Evolutionary conservation across 371 early-diverging fungal genomes (phyloP), one percentile per base, ranked within the genome.

Genomic region (Synchytrium microbalum): DNA sequence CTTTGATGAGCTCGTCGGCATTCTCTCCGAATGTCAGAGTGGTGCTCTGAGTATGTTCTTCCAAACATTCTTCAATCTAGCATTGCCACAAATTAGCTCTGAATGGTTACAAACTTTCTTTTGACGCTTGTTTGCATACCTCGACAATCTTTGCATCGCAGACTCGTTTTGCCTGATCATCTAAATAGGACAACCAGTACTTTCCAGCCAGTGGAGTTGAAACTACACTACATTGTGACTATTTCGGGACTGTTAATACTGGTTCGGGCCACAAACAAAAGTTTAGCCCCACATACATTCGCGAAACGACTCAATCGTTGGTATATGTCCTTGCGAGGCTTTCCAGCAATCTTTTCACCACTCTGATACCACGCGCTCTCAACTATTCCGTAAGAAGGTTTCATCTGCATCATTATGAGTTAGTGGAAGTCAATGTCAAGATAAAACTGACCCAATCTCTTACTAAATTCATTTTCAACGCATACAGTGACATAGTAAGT

Each of bases 1-100:
- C 63, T 55, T 67, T 68, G 61, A 69, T 73, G 16, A 75, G 54
- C 33, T 78, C 75, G 1, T 78, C 75, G 1, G 70, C 67, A 62
- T 73, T 73, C 67, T 76, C 76, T 2, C 77, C 77, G 59, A 76
- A 76, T 51, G 70, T 78, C 2, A 73, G 68, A 60, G 71, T 30
- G 0, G 72, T 68, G 2, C 70, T 71, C 59, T 77, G 77, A 23
- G 69, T 23, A 31, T 72, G 71, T 54, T 74, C 75, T 33, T 79
- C 79, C 66, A 79, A 53, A 32, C 69, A 68, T 59, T 79, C 77
- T 38, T 38, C 46, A 19, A 38, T 19, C 46, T 38, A 38, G 5
- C 5, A 19, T 19, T 19, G 19, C 5, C 19, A 19, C 19, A 38
- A 19, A n/a, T n/a, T 56, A 16, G n/a, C n/a, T 29, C n/a, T 29